phyloP scores from a whole-genome alignment of 257 asterid genomes.

The Jacaranda copaia region DNA sequence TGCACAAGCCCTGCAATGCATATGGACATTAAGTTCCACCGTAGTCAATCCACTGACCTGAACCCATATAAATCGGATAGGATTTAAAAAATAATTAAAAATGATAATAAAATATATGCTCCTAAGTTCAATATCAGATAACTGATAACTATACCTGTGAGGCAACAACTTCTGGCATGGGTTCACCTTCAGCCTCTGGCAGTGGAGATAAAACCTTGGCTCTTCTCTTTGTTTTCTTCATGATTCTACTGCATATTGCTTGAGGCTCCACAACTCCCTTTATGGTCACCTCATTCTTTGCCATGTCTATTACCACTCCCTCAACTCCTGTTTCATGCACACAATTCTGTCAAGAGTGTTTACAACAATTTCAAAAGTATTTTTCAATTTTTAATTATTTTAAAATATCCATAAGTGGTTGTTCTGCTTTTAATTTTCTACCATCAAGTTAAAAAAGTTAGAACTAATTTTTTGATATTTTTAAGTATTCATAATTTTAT shows the following conservation, averaged over 20 bases:
- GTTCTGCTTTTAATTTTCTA: no score
- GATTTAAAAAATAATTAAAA: no score
- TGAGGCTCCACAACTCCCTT: slow-evolving; percentile 82
- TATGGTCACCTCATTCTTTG: slow-evolving; percentile 73
- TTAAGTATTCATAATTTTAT: no score
- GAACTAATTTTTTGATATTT: no score
- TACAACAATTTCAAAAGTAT: no score
- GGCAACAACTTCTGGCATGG: slow-evolving; percentile 74
- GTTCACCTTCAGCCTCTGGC: slow-evolving; percentile 72
- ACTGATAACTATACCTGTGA: slow-evolving; percentile 61
- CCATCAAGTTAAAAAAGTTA: no score
- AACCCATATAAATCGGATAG: neutral
- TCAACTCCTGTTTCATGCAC: slow-evolving; percentile 62
- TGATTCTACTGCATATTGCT: slow-evolving; percentile 66
- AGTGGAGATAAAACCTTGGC: slow-evolving; percentile 75
- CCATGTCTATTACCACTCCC: slow-evolving; percentile 68
- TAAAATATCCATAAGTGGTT: no score
- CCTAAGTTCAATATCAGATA: neutral
- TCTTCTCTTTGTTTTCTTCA: slow-evolving; percentile 68
- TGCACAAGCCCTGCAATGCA: slow-evolving; percentile 95
- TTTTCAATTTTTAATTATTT: no score
- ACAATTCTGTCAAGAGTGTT: no score
- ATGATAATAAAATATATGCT: neutral
- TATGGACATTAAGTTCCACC: slow-evolving; percentile 73
- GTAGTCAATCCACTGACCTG: slow-evolving; percentile 74